These are phyloP conservation scores for Juglanconis sp. DNA, from an alignment of 2,329 filamentous ascomycete species.

Conservation along the genomic window DNA sequence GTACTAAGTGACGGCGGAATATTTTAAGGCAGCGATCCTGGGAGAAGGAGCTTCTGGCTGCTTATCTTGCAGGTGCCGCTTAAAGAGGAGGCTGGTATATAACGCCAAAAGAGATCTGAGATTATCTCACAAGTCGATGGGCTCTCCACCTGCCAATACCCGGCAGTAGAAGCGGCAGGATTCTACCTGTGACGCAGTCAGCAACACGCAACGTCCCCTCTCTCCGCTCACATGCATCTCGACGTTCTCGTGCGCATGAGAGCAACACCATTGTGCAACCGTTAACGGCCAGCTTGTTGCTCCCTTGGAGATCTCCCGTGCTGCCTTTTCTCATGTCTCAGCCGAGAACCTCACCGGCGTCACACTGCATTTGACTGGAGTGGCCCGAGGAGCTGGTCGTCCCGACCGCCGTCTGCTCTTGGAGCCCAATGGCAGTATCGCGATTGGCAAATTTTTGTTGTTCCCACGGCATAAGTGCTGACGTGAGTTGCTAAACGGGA, in stretches of 20 bases:
- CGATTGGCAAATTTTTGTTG: background rate
- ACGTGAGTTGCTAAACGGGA: background rate
- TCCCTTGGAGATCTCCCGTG: background rate
- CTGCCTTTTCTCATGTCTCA: background rate
- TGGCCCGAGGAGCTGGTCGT: background rate
- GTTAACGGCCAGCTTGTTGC: background rate
- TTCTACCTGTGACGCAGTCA: background rate
- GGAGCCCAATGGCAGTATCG: background rate
- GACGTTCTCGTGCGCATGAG: background rate
- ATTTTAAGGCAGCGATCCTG: too few species aligned
- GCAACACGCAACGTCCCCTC: background rate
- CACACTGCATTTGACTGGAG: background rate
- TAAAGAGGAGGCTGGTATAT: background rate
- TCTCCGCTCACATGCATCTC: background rate
- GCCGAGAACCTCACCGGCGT: background rate
- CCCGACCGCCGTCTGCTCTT: too few species aligned
- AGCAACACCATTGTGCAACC: background rate
- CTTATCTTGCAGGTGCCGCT: background rate
- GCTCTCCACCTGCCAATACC: background rate
- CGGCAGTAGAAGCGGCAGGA: background rate
- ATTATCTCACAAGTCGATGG: background rate
- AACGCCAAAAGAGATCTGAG: background rate
- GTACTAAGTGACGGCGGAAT: too few species aligned
- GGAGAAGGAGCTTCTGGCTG: background rate
- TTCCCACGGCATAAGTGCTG: background rate